Evolutionary conservation across 106 monocot genomes (phyloP).

Genomic region (Phalaenopsis aphrodite): DNA sequence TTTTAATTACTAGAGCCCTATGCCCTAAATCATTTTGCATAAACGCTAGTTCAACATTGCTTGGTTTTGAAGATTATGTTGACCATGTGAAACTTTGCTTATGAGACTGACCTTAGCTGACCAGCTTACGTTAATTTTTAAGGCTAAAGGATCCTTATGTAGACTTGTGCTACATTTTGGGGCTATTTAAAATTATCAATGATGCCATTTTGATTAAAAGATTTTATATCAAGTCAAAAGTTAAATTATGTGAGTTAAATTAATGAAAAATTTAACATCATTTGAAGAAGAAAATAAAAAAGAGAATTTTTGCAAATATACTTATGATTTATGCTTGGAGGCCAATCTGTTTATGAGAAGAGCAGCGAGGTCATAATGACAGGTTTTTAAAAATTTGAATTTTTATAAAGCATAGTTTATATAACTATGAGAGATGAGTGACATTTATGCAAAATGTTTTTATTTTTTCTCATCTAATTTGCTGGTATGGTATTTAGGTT

Average conservation of each 20-base stretch:
- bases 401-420: neutral
- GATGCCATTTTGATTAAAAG: too few species aligned
- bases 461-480: neutral
- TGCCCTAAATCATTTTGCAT: too few species aligned
- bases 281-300: neutral
- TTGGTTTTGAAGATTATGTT: too few species aligned
- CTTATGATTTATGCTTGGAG: neutral
- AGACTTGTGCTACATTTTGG: too few species aligned
- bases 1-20: too few species aligned
- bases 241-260: neutral
- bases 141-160: too few species aligned
- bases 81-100: too few species aligned
- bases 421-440: neutral
- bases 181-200: too few species aligned
- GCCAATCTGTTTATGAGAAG: neutral
- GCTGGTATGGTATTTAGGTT: neutral
- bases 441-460: constrained; percentile 1
- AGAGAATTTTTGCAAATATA: neutral
- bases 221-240: neutral
- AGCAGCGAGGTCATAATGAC: neutral
- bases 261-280: neutral
- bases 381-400: neutral
- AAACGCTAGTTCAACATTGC: too few species aligned
- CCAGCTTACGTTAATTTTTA: too few species aligned
- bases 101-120: too few species aligned